A percentile compares a stretch with the other conserved stretches of the same genome.
These are phyloP conservation scores for Cyclotella choctawhatcheeana DNA, from an alignment of 108 stramenopile genomes.

Conservation along the genomic window DNA sequence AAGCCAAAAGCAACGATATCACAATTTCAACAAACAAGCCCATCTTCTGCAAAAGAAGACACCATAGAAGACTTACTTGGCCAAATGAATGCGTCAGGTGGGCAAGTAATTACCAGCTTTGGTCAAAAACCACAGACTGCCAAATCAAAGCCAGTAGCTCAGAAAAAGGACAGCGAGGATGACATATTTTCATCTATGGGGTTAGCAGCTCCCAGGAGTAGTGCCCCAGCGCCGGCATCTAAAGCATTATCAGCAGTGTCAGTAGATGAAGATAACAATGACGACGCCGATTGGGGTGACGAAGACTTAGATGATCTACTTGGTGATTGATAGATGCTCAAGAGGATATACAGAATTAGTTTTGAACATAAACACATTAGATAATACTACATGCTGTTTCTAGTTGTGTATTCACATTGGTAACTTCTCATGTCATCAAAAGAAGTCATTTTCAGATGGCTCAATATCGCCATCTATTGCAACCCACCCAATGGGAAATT, in stretches of 20 bases:
- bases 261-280: slow-evolving; percentile 25
- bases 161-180: slow-evolving; percentile 20
- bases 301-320: slow-evolving; percentile 45
- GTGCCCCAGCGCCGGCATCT: slow-evolving; percentile 19
- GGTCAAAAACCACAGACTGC: slow-evolving; percentile 20
- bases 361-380: not conserved
- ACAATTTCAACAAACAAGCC: not conserved
- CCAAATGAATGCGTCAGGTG: slow-evolving; percentile 37
- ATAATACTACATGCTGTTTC: not conserved
- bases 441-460: too few relatives aligned
- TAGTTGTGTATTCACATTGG: too few relatives aligned
- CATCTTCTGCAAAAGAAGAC: slow-evolving; percentile 11
- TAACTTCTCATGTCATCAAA: too few relatives aligned
- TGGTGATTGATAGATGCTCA: slow-evolving; percentile 26
- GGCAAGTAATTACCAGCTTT: slow-evolving; percentile 33
- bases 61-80: slow-evolving; percentile 50
- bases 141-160: slow-evolving; percentile 25
- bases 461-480: slow-evolving; percentile 77
- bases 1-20: not conserved
- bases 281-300: slow-evolving; percentile 45
- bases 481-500: slow-evolving; percentile 65
- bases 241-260: slow-evolving; percentile 15
- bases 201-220: slow-evolving; percentile 31
- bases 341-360: not conserved
- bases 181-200: slow-evolving; percentile 52